Conservation (phyloP, 2,329 filamentous ascomycete species). For the Xylaria sp. region DNA sequence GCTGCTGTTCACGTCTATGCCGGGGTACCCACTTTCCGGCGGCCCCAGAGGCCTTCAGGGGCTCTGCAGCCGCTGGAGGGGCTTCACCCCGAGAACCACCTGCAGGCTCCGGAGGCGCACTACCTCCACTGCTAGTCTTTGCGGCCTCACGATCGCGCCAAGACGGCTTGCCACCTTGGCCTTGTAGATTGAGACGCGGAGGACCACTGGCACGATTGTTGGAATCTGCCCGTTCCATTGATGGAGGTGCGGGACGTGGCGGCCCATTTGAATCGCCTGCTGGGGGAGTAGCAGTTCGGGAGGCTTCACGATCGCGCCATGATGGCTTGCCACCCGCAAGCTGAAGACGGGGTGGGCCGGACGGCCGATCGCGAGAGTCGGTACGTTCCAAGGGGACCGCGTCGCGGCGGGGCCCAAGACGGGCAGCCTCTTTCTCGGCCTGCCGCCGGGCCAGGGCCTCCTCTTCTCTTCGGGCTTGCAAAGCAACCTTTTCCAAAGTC, state of each 20-base stretch:
- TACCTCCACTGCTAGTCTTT: conserved; percentile 42
- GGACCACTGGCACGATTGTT: conserved; percentile 46
- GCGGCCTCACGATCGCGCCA: conserved; percentile 77
- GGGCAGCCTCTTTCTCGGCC: conserved; percentile 64
- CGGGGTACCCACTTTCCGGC: conserved; percentile 66
- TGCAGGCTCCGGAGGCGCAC: conserved; percentile 21
- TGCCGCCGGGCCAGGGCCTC: conserved; percentile 80
- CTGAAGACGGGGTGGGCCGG: conserved; percentile 60
- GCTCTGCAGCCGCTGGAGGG: conserved; percentile 45
- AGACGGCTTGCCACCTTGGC: conserved; percentile 64
- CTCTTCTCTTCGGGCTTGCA: conserved; percentile 83
- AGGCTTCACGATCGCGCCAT: conserved; percentile 64
- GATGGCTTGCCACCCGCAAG: conserved; percentile 56
- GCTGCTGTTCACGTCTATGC: conserved; percentile 48
- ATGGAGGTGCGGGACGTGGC: conserved; percentile 36
- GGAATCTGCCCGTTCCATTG: conserved; percentile 38
- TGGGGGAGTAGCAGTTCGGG: conserved; percentile 37
- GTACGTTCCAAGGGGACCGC: conserved; percentile 49
- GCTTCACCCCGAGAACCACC: conserved; percentile 32
- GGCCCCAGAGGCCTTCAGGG: conserved; percentile 57
- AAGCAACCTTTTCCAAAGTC: conserved; percentile 64
- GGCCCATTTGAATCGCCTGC: conserved; percentile 36
- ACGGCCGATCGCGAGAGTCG: conserved; percentile 53
- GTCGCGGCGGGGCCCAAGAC: conserved; percentile 44
- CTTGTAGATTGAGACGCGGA: conserved; percentile 66